These are phyloP conservation scores for Linderniella brevidens DNA, from an alignment of 257 asterid genomes.

Conservation along the genomic window DNA sequence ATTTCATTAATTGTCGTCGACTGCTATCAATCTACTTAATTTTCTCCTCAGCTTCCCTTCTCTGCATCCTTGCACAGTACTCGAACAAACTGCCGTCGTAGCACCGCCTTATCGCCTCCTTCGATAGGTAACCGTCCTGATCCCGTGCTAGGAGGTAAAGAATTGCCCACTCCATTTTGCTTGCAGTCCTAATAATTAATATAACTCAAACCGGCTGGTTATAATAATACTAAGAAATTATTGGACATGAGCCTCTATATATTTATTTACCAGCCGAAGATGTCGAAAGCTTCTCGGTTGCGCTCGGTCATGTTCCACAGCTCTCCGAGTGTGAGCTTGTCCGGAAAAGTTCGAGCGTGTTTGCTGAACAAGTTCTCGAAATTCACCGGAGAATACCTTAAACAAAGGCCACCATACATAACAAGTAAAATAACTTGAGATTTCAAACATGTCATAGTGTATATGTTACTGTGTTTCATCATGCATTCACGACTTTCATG, in stretches of 20 bases:
- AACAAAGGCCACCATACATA: not conserved
- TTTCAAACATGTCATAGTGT: too few species aligned
- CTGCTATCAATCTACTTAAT: conserved; percentile 13
- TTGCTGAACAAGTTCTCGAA: conserved; percentile 82
- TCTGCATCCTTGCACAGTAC: conserved; percentile 52
- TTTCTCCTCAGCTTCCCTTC: conserved; percentile 20
- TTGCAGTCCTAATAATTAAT: conserved; percentile 25
- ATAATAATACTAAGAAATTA: not conserved
- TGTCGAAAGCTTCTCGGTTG: conserved; percentile 38
- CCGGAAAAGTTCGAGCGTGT: conserved; percentile 39
- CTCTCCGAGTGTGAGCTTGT: conserved; percentile 54
- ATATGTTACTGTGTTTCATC: too few species aligned
- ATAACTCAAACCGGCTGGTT: too few species aligned
- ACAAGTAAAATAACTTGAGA: too few species aligned
- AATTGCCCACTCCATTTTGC: conserved; percentile 52
- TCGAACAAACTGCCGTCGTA: conserved; percentile 81
- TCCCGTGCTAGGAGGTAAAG: conserved; percentile 60
- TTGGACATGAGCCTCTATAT: not conserved
- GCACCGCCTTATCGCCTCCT: conserved; percentile 73
- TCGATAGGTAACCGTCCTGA: conserved; percentile 55
- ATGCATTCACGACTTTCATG: too few species aligned
- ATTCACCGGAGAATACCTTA: conserved; percentile 42
- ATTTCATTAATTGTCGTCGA: too few species aligned
- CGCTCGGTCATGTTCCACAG: conserved; percentile 66
- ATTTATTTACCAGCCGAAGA: conserved; percentile 27